A percentile compares a stretch with the other conserved stretches of the same genome.
Evolutionary conservation across 75 land plant species (phyloP).

Genomic region (Selaginella moellendorffii): DNA sequence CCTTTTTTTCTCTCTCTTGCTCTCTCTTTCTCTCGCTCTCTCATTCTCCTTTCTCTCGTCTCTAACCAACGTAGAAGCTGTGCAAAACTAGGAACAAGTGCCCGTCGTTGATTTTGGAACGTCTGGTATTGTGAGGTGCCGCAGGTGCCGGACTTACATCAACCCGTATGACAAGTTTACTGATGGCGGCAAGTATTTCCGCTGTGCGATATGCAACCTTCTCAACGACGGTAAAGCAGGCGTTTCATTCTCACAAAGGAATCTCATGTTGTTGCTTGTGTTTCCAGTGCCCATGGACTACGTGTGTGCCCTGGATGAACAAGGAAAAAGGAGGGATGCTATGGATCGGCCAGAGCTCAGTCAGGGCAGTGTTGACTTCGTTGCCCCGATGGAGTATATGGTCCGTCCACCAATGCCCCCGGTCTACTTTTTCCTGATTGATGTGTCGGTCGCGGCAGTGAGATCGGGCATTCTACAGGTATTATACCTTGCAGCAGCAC

Average conservation of each 20-base stretch:
- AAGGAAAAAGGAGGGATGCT: slow-evolving; percentile 61
- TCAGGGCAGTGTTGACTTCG: slow-evolving; percentile 84
- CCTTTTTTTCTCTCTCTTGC: background rate
- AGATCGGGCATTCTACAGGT: slow-evolving; percentile 89
- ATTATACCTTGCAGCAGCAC: background rate
- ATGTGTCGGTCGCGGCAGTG: slow-evolving; percentile 70
- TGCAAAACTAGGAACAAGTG: slow-evolving; percentile 95
- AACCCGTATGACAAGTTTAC: slow-evolving; percentile 87
- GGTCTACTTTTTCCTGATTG: slow-evolving; percentile 86
- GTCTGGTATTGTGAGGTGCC: slow-evolving; percentile 68
- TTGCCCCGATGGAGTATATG: slow-evolving; percentile 98
- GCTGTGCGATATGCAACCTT: slow-evolving; percentile 76
- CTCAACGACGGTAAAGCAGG: slow-evolving; percentile 90
- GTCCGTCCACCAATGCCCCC: slow-evolving; percentile 99
- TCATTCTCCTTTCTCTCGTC: background rate
- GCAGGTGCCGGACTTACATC: slow-evolving; percentile 88
- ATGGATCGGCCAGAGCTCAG: slow-evolving; percentile 76
- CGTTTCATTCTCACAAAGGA: too few species aligned
- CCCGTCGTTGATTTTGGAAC: slow-evolving; percentile 76
- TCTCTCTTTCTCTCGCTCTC: background rate
- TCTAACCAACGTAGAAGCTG: too few species aligned
- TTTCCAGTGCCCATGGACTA: slow-evolving; percentile 74
- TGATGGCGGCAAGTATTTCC: slow-evolving; percentile 87
- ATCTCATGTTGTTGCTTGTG: background rate
- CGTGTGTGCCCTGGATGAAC: slow-evolving; percentile 67